Conservation (phyloP, 257 asterid genomes). For the Solanum rostratum region DNA sequence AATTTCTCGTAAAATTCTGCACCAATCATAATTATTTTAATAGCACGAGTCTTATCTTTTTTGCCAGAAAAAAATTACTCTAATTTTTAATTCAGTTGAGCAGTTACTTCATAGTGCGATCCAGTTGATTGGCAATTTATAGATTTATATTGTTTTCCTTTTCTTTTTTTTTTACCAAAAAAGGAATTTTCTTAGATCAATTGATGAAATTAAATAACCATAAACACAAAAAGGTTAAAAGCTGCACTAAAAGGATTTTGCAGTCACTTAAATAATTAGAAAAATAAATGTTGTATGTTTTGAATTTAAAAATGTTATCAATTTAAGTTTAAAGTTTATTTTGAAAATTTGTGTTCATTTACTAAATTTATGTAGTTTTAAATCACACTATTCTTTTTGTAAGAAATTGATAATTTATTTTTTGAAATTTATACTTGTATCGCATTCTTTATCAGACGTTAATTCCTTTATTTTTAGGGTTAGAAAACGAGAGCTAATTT, state of each 20-base stretch:
- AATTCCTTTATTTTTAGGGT: not conserved
- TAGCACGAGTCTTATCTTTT: not conserved
- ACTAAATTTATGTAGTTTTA: too few relatives aligned
- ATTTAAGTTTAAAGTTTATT: too few relatives aligned
- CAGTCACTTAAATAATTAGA: too few relatives aligned
- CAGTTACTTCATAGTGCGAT: not conserved
- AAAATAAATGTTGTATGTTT: too few relatives aligned
- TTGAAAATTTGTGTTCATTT: too few relatives aligned
- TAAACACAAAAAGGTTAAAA: not conserved
- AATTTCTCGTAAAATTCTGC: not conserved
- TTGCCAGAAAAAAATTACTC: not conserved
- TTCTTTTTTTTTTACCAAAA: not conserved
- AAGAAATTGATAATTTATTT: too few relatives aligned
- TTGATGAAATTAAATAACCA: not conserved
- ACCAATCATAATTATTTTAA: not conserved
- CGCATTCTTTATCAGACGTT: not conserved
- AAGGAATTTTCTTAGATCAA: not conserved
- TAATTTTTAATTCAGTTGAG: not conserved
- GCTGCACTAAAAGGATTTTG: not conserved
- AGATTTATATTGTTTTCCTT: not conserved
- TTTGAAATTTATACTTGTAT: not conserved
- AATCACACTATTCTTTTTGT: too few relatives aligned
- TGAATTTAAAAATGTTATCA: too few relatives aligned
- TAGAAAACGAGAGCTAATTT: not conserved
- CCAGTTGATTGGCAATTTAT: not conserved